Evolutionary conservation across 306 rosid species (phyloP), one percentile per base, ranked within the genome.

Genomic region (Pachyrhizus erosus): DNA sequence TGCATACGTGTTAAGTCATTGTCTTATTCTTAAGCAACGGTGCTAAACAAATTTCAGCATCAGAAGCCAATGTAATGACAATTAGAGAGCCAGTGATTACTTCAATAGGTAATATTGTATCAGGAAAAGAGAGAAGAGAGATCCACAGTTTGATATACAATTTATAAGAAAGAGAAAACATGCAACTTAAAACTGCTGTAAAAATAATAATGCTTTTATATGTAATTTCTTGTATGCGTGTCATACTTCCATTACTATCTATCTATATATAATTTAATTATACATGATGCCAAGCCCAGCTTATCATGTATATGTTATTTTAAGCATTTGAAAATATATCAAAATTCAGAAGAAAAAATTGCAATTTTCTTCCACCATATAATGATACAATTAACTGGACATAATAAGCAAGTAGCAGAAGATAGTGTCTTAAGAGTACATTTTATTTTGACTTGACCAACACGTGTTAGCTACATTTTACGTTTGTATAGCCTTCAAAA

Each of bases 291-390:
- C 33, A 54, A 34, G 7, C 15, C 66, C 18, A 33, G 11, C 10
- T n/a, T n/a, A 34, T 23, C 24, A 39, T 23, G 23, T 6, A 15
- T 57, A 24, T 39, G 9, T 23, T 9, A 20, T 9, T 17, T 21
- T 34, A 21, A 13, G 8, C 76, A 70, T 45, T 73, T 11, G 77
- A 10, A 26, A 42, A 60, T 39, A 75, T 39, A 27, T 33, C 13
- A 27, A 42, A 26, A 43, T 43, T 43, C 72, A 43, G 45, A 40
- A 23, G 9, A 37, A 26, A 42, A 24, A 43, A 18, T 17, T 17
- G 29, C 20, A 76, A 43, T 15, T 57, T 75, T 39, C 57, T 75
- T 40, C 58, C 58, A 40, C 26, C 26, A 76, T 76, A 21, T 75
- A 57, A 8, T 57, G 9, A 39, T 37, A 40, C n/a, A 40, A 40